phyloP scores from a whole-genome alignment of 108 stramenopile genomes.

The Seminavis robusta region DNA sequence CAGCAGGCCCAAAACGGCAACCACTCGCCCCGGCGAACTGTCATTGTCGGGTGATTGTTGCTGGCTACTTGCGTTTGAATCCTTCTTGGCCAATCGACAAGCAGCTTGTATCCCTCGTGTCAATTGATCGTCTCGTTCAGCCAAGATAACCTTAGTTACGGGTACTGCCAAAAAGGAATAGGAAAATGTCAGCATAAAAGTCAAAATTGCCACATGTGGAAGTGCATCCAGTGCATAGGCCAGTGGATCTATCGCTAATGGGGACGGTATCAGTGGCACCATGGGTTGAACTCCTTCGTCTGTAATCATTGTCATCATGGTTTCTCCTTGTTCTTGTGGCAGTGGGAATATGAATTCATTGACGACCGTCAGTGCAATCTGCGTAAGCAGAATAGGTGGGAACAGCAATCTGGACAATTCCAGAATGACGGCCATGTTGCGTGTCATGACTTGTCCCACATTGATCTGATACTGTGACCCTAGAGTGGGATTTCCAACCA shows the following conservation, averaged over 20 bases:
- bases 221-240: too few relatives aligned
- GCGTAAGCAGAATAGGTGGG: slow-evolving; percentile 17
- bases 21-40: slow-evolving; percentile 27
- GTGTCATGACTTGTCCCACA: slow-evolving; percentile 14
- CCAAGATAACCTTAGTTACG: slow-evolving; percentile 22
- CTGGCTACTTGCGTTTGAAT: neutral
- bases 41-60: neutral
- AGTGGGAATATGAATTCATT: slow-evolving; percentile 1
- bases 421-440: slow-evolving; percentile 19
- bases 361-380: neutral
- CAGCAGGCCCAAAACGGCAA: slow-evolving; percentile 39
- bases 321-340: too few relatives aligned
- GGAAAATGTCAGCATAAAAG: too few relatives aligned
- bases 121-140: slow-evolving; percentile 37
- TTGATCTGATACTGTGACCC: too few relatives aligned
- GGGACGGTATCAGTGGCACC: too few relatives aligned
- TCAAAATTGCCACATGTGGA: too few relatives aligned
- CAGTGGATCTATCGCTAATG: too few relatives aligned
- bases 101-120: slow-evolving; percentile 28
- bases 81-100: slow-evolving; percentile 15
- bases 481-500: too few relatives aligned
- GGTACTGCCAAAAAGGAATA: slow-evolving; percentile 39
- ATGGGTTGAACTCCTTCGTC: too few relatives aligned
- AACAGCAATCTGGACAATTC: slow-evolving; percentile 30
- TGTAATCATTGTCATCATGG: too few relatives aligned